Conservation (phyloP, 352 stramenopile species). For the Halophytophthora batemanensis region DNA sequence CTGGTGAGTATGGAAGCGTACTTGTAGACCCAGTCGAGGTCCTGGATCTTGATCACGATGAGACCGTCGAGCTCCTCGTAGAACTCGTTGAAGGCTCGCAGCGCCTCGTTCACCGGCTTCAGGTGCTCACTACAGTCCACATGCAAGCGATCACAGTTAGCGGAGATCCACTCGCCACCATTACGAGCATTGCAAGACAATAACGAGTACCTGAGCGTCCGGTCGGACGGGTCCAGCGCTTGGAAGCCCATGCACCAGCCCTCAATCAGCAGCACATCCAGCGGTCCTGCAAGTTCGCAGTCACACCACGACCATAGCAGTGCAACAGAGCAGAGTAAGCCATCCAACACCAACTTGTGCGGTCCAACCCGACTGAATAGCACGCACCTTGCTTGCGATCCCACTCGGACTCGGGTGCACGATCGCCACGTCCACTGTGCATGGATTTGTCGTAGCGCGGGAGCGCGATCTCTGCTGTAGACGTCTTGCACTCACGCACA, state of each 20-base stretch:
- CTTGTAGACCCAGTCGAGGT: constrained; percentile 82
- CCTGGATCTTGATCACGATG: constrained; percentile 71
- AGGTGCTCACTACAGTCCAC: constrained; percentile 40
- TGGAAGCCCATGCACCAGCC: constrained; percentile 86
- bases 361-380: background rate
- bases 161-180: background rate
- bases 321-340: constrained; percentile 6
- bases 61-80: constrained; percentile 67
- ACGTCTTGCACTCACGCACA: constrained; percentile 55
- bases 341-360: background rate
- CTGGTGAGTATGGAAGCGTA: constrained; percentile 21
- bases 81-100: constrained; percentile 58
- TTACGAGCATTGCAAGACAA: background rate
- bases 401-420: constrained; percentile 54
- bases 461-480: constrained; percentile 36
- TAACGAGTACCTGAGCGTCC: constrained; percentile 29
- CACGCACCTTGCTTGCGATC: constrained; percentile 47
- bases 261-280: constrained; percentile 83
- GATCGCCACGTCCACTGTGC: constrained; percentile 69
- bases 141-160: too few species aligned
- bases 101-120: constrained; percentile 58
- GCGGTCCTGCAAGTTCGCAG: constrained; percentile 56
- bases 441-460: constrained; percentile 83
- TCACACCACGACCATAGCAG: background rate
- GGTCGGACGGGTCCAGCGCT: constrained; percentile 32